phyloP scores from a whole-genome alignment of 2,329 filamentous ascomycete genomes.

The Neophaeococcomyces mojaviensis region DNA sequence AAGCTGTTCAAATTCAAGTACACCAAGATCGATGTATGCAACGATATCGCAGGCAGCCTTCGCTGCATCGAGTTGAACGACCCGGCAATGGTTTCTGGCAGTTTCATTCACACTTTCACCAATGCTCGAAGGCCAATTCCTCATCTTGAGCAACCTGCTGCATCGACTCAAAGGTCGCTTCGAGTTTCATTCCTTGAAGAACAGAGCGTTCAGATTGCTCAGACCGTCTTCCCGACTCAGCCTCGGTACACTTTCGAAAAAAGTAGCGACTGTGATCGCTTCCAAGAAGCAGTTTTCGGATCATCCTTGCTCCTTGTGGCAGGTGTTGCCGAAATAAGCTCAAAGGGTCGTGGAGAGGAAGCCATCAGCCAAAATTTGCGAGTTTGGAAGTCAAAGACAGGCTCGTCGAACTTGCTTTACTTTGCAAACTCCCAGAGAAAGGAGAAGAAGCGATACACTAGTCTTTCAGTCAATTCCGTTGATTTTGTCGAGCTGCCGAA shows the following conservation, averaged over 20 bases:
- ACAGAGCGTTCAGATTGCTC: conserved; percentile 34
- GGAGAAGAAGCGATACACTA: conserved; percentile 35
- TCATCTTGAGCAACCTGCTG: conserved; percentile 36
- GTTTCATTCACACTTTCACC: conserved; percentile 26
- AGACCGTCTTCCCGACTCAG: conserved; percentile 34
- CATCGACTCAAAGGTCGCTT: conserved; percentile 27
- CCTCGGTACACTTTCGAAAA: conserved; percentile 37
- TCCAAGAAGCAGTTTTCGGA: conserved; percentile 34
- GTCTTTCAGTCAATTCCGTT: conserved; percentile 35
- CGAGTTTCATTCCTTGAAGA: conserved; percentile 37
- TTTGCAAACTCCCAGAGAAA: conserved; percentile 37
- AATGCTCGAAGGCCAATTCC: conserved; percentile 33
- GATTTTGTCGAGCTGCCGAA: conserved; percentile 32
- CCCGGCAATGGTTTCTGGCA: conserved; percentile 29
- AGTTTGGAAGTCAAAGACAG: conserved; percentile 30
- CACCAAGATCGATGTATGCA: conserved; percentile 33
- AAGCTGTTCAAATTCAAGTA: conserved; percentile 35
- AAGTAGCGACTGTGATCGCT: conserved; percentile 35
- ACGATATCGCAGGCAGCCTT: conserved; percentile 30
- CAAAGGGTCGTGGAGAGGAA: conserved; percentile 38
- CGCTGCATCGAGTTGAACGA: conserved; percentile 33
- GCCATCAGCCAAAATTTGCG: conserved; percentile 39
- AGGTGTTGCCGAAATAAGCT: conserved; percentile 37
- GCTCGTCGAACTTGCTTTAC: conserved; percentile 20
- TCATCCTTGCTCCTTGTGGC: conserved; percentile 34